Evolutionary conservation across 1,284 basidiomycete genomes (phyloP).

Genomic region (Sanghuangporus sanghuang): DNA sequence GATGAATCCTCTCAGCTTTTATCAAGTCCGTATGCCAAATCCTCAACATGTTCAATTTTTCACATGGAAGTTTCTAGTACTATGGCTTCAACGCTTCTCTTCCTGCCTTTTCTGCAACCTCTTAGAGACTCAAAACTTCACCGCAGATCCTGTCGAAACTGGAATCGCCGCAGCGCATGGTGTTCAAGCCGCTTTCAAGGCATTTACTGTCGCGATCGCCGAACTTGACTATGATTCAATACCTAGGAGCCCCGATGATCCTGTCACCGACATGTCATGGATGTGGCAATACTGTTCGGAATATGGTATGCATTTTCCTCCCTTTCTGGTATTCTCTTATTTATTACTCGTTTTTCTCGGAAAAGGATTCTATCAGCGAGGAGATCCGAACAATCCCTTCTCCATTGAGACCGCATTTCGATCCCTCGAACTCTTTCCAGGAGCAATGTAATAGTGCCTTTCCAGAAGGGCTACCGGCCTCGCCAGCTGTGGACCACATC

Average conservation of each 20-base stretch:
- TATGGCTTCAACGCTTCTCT: slow-evolving; percentile 41
- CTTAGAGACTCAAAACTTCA: slow-evolving; percentile 41
- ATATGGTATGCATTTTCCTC: slow-evolving; percentile 32
- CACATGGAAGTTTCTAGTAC: slow-evolving; percentile 29
- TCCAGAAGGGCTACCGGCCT: slow-evolving; percentile 30
- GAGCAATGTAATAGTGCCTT: slow-evolving; percentile 38
- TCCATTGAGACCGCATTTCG: slow-evolving; percentile 44
- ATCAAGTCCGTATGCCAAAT: slow-evolving; percentile 32
- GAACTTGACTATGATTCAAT: slow-evolving; percentile 44
- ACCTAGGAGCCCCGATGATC: slow-evolving; percentile 35
- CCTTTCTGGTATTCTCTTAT: not conserved
- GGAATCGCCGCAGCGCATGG: slow-evolving; percentile 33
- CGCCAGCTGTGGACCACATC: slow-evolving; percentile 38
- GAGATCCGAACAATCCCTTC: slow-evolving; percentile 38
- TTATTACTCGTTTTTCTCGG: not conserved
- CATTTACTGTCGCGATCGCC: slow-evolving; percentile 37
- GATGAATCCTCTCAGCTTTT: slow-evolving; percentile 45
- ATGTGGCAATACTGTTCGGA: slow-evolving; percentile 51
- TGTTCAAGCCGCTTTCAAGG: slow-evolving; percentile 32
- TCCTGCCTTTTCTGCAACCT: slow-evolving; percentile 42
- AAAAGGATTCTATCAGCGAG: slow-evolving; percentile 45
- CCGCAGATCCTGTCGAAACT: slow-evolving; percentile 31
- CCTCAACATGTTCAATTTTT: not conserved
- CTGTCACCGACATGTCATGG: slow-evolving; percentile 40
- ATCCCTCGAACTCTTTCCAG: slow-evolving; percentile 41